These are phyloP conservation scores for Ottelia alismoides DNA, from an alignment of 106 monocot species.

Conservation along the genomic window DNA sequence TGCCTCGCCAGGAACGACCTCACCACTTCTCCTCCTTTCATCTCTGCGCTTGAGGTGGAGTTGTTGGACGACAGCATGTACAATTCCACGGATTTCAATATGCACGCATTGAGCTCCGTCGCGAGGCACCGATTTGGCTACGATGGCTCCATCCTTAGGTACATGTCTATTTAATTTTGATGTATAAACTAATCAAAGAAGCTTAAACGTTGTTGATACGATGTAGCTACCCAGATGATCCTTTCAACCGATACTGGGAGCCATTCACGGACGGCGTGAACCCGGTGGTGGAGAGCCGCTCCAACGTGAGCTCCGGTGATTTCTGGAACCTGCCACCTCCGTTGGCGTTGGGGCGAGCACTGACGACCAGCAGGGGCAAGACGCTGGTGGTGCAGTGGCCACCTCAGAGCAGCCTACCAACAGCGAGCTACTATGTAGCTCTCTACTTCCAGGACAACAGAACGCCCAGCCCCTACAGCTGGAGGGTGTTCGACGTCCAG, in stretches of 20 bases:
- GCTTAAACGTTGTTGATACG: too few relatives aligned
- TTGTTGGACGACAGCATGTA: slow-evolving; percentile 47
- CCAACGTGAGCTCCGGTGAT: slow-evolving; percentile 23
- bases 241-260: too few relatives aligned
- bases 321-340: slow-evolving; percentile 62
- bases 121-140: slow-evolving; percentile 44
- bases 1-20: slow-evolving; percentile 50
- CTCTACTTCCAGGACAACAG: slow-evolving; percentile 72
- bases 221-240: slow-evolving; percentile 63
- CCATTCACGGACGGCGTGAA: slow-evolving; percentile 25
- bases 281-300: slow-evolving; percentile 22
- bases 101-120: slow-evolving; percentile 31
- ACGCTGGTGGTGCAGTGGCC: slow-evolving; percentile 43
- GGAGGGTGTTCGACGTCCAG: too few relatives aligned
- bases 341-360: slow-evolving; percentile 22
- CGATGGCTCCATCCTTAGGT: slow-evolving; percentile 23
- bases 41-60: slow-evolving; percentile 45
- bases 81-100: slow-evolving; percentile 27
- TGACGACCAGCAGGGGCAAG: slow-evolving; percentile 50
- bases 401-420: slow-evolving; percentile 25
- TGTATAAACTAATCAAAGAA: too few relatives aligned
- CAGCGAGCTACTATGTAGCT: slow-evolving; percentile 47
- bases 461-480: too few relatives aligned
- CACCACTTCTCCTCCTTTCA: slow-evolving; percentile 32
- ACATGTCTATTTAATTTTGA: too few relatives aligned